phyloP scores from a whole-genome alignment of 2,329 filamentous ascomycete genomes.

The Claviceps digitariae region DNA sequence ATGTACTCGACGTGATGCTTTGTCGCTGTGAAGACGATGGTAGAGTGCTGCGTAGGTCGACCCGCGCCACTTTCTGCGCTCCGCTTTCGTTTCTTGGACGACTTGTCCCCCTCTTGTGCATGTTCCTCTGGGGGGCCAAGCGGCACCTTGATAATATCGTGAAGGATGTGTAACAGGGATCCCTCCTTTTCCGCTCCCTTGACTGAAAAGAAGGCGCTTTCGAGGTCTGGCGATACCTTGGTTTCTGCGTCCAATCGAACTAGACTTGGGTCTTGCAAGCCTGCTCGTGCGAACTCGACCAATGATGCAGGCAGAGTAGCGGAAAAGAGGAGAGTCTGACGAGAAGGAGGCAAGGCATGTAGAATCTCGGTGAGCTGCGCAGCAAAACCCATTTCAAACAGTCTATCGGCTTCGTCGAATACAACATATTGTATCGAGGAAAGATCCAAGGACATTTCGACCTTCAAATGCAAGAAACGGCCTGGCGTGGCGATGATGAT shows the following conservation, averaged over 20 bases:
- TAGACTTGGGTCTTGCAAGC: conserved; percentile 80
- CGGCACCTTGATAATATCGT: conserved; percentile 88
- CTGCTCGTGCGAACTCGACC: conserved; percentile 90
- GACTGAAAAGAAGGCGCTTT: conserved; percentile 87
- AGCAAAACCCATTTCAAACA: conserved; percentile 98
- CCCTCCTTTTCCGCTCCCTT: conserved; percentile 93
- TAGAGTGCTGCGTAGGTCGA: conserved; percentile 78
- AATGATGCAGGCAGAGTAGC: conserved; percentile 87
- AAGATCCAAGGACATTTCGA: conserved; percentile 90
- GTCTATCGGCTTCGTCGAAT: conserved; percentile 90
- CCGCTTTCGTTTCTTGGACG: conserved; percentile 61
- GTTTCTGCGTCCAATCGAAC: conserved; percentile 87
- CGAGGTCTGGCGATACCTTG: conserved; percentile 91
- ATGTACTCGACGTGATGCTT: conserved; percentile 98
- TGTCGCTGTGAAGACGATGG: conserved; percentile 86
- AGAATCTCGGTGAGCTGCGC: conserved; percentile 88
- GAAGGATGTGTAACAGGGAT: conserved; percentile 73
- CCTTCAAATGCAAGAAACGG: conserved; percentile 90
- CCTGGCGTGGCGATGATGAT: conserved; percentile 96
- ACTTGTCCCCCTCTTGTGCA: conserved; percentile 29
- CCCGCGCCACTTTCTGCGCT: conserved; percentile 35
- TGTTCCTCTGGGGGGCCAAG: conserved; percentile 44
- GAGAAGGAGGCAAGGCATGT: conserved; percentile 65
- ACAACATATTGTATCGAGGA: conserved; percentile 87
- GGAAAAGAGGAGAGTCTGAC: conserved; percentile 90